A percentile compares a stretch with the other conserved stretches of the same genome.
Evolutionary conservation across 208 protist species (phyloP).

Genomic region (Lotmaria passim): DNA sequence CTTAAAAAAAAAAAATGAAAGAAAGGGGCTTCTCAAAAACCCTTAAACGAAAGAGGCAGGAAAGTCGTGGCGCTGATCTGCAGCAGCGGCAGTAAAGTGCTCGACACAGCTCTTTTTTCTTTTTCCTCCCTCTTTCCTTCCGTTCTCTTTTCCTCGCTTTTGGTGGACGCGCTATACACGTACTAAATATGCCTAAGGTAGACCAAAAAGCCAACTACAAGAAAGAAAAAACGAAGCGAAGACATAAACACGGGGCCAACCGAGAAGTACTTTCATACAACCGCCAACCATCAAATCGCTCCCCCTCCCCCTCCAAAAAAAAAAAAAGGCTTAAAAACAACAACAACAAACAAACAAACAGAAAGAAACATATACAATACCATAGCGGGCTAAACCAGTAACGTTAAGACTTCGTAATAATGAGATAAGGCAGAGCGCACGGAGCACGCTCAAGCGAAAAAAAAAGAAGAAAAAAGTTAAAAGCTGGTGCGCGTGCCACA

Average conservation of each 20-base stretch:
- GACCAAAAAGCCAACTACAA: constrained; percentile 18
- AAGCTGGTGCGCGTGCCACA: not conserved
- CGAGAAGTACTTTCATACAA: not conserved
- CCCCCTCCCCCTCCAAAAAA: too few species aligned
- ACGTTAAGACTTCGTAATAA: not conserved
- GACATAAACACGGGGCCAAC: not conserved
- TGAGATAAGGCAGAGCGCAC: not conserved
- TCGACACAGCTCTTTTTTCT: not conserved
- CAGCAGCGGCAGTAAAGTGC: not conserved
- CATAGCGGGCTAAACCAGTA: constrained; percentile 5
- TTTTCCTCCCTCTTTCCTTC: not conserved
- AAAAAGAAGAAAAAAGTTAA: constrained; percentile 23
- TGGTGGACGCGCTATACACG: not conserved
- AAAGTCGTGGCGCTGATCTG: too few species aligned
- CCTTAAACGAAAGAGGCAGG: too few species aligned
- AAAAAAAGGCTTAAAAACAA: too few species aligned
- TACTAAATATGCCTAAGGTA: constrained; percentile 16
- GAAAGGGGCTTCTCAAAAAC: too few species aligned
- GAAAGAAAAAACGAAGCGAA: not conserved
- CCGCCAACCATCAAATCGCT: too few species aligned
- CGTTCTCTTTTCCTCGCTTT: not conserved
- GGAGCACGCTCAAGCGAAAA: not conserved
- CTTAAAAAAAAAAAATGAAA: too few species aligned
- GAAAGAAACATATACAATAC: constrained; percentile 6
- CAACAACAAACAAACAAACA: not conserved